phyloP scores from a whole-genome alignment of 2,329 filamentous ascomycete genomes.

The Clarireedia homoeocarpa region DNA sequence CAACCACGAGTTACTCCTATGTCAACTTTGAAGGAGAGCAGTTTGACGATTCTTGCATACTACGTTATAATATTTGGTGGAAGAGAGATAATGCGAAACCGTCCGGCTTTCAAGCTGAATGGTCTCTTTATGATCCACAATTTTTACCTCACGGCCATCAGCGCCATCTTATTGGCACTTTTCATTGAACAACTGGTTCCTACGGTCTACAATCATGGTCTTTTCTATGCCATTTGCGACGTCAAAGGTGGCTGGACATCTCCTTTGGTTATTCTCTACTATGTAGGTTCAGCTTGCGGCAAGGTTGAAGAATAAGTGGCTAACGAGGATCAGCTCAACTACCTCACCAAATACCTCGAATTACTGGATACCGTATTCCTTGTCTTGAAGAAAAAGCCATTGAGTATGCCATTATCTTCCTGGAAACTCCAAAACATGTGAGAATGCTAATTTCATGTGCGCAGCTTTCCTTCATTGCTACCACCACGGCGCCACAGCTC shows the following conservation, averaged over 20 bases:
- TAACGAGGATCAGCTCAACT: constrained; percentile 68
- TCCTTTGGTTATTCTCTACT: constrained; percentile 89
- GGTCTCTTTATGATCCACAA: constrained; percentile 93
- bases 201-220: constrained; percentile 67
- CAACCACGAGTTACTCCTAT: constrained; percentile 74
- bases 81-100: constrained; percentile 83
- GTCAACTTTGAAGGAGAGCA: constrained; percentile 80
- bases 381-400: constrained; percentile 98
- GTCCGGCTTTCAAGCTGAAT: constrained; percentile 80
- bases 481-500: constrained; percentile 92
- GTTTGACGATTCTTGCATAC: constrained; percentile 76
- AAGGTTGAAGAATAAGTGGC: constrained; percentile 17
- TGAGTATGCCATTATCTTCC: constrained; percentile 49
- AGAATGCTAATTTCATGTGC: constrained; percentile 28
- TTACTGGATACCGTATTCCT: constrained; percentile 93
- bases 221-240: constrained; percentile 86
- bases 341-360: constrained; percentile 96
- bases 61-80: constrained; percentile 92
- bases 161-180: constrained; percentile 68
- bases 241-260: constrained; percentile 84
- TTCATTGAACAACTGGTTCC: constrained; percentile 89
- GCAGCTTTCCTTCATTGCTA: constrained; percentile 94
- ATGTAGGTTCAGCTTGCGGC: constrained; percentile 55
- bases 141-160: constrained; percentile 84
- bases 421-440: neutral